Base-by-base conservation (phyloP, 495 filamentous ascomycete genomes). In the Neurospora discreta region DNA sequence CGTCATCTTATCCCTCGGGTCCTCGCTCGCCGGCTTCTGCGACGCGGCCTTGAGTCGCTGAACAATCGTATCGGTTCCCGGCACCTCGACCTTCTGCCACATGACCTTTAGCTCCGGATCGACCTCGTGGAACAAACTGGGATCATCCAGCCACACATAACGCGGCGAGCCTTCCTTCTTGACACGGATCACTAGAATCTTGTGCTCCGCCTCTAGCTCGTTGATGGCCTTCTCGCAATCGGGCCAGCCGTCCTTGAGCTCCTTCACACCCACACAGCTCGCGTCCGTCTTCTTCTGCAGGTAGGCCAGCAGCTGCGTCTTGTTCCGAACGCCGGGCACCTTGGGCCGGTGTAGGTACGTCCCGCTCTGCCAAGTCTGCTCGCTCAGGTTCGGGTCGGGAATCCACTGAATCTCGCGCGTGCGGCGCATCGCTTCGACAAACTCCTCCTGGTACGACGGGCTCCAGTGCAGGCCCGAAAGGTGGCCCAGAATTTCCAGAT, bases 161-260 rank as follows among this genome's bases (percentile, higher is more conserved):
- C 89, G 88, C 6, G 94, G 87, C 74, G 89, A 87, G 74, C 92
- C 90, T 77, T 98, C 96, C 82, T 98, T 98, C 84, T 96, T 97
- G 71, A 94, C 94, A 44, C 94, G 87, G 38, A 91, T 91, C 18
- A 97, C 91, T 23, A 98, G 84, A 15, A 98, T 84, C 81, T 91
- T 90, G 70, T 92, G 90, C 75, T 91, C 88, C 23, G 80, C 80
- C 84, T 98, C 95, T 71, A 98, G 83, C 74, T 88, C 84, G 72
- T 88, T 87, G 81, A 99, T 92, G 2, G 91, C 86, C 18, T 89
- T 87, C 60, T 93, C 88, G 73, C 92, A 94, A 72, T 90, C 90
- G 7, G 90, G 88, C 95, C 95, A 99, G 38, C 96, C 96, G 77
- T 99, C 95, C 79, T 95, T 94, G 38, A 99, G 85, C 71, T 97